Evolutionary conservation across 2,329 filamentous ascomycete genomes (phyloP).

Genomic region (Magnaporthiopsis incrustans): DNA sequence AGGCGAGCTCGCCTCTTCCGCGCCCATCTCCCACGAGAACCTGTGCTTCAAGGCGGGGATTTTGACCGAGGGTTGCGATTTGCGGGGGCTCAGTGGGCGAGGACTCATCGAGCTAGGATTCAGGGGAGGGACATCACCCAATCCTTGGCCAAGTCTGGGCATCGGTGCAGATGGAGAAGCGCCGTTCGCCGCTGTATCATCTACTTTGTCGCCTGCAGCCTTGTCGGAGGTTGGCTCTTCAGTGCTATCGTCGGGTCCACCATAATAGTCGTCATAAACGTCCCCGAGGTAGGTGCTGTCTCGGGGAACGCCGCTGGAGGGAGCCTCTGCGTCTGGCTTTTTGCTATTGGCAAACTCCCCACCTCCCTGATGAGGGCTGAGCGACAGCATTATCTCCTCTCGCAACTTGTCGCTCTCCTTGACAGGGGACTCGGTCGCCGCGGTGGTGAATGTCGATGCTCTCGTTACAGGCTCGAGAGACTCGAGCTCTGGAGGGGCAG

Average conservation of each 20-base stretch:
- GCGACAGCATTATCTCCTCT: slow-evolving; percentile 66
- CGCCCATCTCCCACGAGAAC: slow-evolving; percentile 35
- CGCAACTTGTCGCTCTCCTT: slow-evolving; percentile 64
- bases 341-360: neutral
- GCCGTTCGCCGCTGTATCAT: neutral
- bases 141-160: neutral
- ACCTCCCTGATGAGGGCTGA: slow-evolving; percentile 38
- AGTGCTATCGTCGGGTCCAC: slow-evolving; percentile 41
- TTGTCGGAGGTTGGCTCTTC: slow-evolving; percentile 3
- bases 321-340: neutral
- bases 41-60: slow-evolving; percentile 15
- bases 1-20: slow-evolving; percentile 16
- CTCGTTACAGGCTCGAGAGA: slow-evolving; percentile 29
- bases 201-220: neutral
- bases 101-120: slow-evolving; percentile 4
- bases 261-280: slow-evolving; percentile 59
- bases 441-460: slow-evolving; percentile 37
- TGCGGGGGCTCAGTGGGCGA: slow-evolving; percentile 4
- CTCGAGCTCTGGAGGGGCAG: slow-evolving; percentile 21
- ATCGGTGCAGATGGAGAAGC: neutral
- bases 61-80: slow-evolving; percentile 4
- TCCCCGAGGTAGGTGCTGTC: slow-evolving; percentile 57
- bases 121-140: neutral
- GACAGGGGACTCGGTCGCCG: slow-evolving; percentile 40
- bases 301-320: slow-evolving; percentile 17